Evolutionary conservation across 2,329 filamentous ascomycete genomes (phyloP).

Genomic region (Colletotrichum costaricense): DNA sequence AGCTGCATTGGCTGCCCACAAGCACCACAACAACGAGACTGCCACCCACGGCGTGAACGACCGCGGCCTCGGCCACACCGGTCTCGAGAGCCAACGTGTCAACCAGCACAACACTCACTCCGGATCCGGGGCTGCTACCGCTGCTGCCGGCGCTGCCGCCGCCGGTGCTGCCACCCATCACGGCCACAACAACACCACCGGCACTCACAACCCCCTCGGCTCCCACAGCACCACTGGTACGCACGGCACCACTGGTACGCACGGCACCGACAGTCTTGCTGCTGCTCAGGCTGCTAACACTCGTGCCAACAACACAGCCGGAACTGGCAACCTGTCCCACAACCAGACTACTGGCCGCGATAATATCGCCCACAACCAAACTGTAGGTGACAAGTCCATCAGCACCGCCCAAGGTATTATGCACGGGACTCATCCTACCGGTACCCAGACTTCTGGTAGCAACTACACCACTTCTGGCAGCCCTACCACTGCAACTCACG

Average conservation of each 20-base stretch:
- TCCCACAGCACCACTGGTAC: not conserved
- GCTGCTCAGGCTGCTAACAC: slow-evolving; percentile 10
- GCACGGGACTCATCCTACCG: slow-evolving; percentile 23
- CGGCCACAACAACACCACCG: not conserved
- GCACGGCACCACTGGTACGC: not conserved
- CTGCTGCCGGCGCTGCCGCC: not conserved
- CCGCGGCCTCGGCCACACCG: not conserved
- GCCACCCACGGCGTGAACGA: not conserved
- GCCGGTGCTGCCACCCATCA: not conserved
- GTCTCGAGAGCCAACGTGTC: not conserved
- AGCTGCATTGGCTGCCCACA: not conserved
- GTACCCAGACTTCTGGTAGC: not conserved
- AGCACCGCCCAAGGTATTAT: slow-evolving; percentile 15
- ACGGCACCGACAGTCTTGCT: not conserved
- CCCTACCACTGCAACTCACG: not conserved
- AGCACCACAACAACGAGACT: not conserved
- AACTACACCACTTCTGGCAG: slow-evolving; percentile 5
- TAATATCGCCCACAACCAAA: not conserved
- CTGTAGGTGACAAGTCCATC: slow-evolving; percentile 4
- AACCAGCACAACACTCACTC: not conserved
- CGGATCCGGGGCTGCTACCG: not conserved
- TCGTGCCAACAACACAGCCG: not conserved
- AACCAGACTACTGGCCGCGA: not conserved
- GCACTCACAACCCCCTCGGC: not conserved
- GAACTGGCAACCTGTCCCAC: not conserved